phyloP scores from a whole-genome alignment of 139 green algal species.

The Diplosphaera chodatii region DNA sequence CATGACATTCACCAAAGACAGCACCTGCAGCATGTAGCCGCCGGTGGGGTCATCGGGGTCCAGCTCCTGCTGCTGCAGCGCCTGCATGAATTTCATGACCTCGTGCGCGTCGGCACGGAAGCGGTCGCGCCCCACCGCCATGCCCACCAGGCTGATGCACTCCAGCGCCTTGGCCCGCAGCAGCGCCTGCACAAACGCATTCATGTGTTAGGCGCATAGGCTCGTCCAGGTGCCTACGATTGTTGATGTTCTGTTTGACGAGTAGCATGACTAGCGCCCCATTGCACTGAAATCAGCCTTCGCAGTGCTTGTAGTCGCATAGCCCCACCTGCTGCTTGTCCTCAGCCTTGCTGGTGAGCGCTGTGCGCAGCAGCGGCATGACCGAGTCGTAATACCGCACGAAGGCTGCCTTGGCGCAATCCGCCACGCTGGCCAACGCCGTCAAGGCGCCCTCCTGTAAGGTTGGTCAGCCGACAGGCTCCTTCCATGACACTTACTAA shows the following conservation, averaged over 20 bases:
- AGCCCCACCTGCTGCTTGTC: not conserved
- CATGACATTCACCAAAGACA: no score
- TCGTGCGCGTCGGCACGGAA: conserved; percentile 80
- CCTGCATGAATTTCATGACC: conserved; percentile 84
- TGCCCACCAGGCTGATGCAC: conserved; percentile 94
- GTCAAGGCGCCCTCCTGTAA: conserved; percentile 91
- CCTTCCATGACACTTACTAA: no score
- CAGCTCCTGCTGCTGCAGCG: conserved; percentile 48
- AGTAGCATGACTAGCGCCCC: no score
- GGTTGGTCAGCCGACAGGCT: no score
- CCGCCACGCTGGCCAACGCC: conserved; percentile 86
- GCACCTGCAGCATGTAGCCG: conserved; percentile 83
- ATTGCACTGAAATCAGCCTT: no score
- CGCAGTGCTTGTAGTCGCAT: no score
- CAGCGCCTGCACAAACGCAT: conserved; percentile 38
- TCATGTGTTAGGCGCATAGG: no score
- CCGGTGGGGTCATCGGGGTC: conserved; percentile 69
- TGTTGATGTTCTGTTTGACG: no score
- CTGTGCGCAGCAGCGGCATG: conserved; percentile 4
- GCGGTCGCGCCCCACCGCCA: conserved; percentile 91
- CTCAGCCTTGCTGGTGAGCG: not conserved
- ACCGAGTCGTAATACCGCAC: conserved; percentile 57
- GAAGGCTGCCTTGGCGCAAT: conserved; percentile 82
- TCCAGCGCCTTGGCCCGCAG: conserved; percentile 94
- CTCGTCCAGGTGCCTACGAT: no score